Conservation (phyloP, 2,329 filamentous ascomycete species). For the Ceratocystis cubensis region DNA sequence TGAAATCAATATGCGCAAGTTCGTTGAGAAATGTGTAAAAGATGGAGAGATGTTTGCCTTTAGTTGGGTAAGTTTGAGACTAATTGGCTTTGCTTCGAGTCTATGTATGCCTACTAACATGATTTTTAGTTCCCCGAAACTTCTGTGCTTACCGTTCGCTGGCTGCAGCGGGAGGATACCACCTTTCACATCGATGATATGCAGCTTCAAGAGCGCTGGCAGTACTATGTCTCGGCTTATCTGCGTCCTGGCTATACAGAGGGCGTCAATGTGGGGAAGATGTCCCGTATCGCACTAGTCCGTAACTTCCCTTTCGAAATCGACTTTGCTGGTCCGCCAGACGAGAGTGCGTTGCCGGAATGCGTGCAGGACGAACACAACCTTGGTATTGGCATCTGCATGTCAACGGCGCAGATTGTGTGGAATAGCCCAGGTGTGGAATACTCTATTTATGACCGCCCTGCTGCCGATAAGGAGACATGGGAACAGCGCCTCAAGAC, state of each 20-base stretch:
- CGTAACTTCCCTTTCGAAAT: constrained; percentile 57
- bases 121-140: not conserved
- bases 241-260: constrained; percentile 81
- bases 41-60: constrained; percentile 86
- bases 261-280: constrained; percentile 51
- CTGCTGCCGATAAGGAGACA: constrained; percentile 55
- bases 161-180: constrained; percentile 54
- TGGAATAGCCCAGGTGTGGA: constrained; percentile 60
- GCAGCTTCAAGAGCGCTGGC: constrained; percentile 72
- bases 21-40: constrained; percentile 84
- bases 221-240: constrained; percentile 90
- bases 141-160: constrained; percentile 41
- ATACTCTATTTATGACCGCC: constrained; percentile 58
- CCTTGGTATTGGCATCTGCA: constrained; percentile 58
- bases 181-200: constrained; percentile 85
- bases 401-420: constrained; percentile 68
- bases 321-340: constrained; percentile 34
- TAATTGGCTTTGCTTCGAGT: not conserved
- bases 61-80: constrained; percentile 59
- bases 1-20: constrained; percentile 81
- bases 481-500: constrained; percentile 38
- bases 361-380: constrained; percentile 48
- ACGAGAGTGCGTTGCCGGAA: constrained; percentile 42
- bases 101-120: not conserved
- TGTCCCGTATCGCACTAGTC: constrained; percentile 56